A percentile compares a stretch with the other conserved stretches of the same genome.
phyloP scores from a whole-genome alignment of 2,329 filamentous ascomycete genomes.

The Alternaria longipes region DNA sequence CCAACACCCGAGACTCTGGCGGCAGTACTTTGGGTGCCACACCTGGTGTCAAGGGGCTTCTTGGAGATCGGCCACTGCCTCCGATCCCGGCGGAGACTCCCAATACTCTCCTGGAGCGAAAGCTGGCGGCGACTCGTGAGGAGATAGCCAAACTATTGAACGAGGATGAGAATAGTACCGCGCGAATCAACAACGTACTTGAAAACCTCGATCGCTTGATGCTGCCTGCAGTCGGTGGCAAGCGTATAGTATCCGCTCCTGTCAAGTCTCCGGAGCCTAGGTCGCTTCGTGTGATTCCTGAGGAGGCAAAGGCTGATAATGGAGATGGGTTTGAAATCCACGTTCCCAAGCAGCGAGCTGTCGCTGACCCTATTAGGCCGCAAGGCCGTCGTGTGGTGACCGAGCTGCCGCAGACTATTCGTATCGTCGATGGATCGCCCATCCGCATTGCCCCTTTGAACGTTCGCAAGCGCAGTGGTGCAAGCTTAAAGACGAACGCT shows the following conservation, averaged over 20 bases:
- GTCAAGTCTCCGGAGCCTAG: constrained; percentile 42
- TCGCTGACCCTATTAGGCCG: constrained; percentile 54
- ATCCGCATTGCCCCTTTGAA: constrained; percentile 63
- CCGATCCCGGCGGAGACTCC: constrained; percentile 58
- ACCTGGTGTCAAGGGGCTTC: constrained; percentile 36
- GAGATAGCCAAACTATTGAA: constrained; percentile 64
- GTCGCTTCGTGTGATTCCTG: constrained; percentile 61
- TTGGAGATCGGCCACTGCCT: constrained; percentile 56
- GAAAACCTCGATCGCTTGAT: constrained; percentile 67
- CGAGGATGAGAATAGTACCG: constrained; percentile 57
- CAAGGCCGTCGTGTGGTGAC: constrained; percentile 37
- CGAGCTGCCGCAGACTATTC: constrained; percentile 60
- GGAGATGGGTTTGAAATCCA: constrained; percentile 43
- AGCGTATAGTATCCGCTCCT: constrained; percentile 60
- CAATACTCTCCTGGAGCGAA: constrained; percentile 62
- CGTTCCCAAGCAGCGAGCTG: constrained; percentile 49
- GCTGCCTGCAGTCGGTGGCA: constrained; percentile 50
- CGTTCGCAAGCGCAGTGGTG: constrained; percentile 61
- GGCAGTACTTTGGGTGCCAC: constrained; percentile 41
- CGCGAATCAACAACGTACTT: constrained; percentile 68
- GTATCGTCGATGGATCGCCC: constrained; percentile 65
- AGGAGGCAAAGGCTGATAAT: constrained; percentile 56
- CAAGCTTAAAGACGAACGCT: constrained; percentile 38
- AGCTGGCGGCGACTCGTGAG: constrained; percentile 66
- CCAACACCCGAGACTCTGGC: constrained; percentile 49